These are phyloP conservation scores for Tagetes erecta DNA, from an alignment of 129 eudicot species.

Conservation along the genomic window DNA sequence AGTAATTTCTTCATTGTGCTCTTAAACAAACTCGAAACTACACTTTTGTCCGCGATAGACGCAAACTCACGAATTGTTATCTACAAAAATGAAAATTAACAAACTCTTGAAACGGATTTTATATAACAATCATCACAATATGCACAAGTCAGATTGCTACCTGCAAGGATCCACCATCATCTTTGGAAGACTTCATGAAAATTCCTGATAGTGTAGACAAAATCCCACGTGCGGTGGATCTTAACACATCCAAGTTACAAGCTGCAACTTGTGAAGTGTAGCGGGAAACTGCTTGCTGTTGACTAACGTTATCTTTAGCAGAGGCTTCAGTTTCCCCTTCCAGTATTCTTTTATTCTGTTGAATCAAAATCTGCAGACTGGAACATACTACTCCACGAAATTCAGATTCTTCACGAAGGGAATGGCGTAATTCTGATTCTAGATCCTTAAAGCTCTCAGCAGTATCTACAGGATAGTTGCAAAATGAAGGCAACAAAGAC, in stretches of 20 bases:
- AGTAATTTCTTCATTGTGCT: conserved; percentile 65
- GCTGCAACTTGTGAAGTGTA: conserved; percentile 64
- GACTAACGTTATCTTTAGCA: conserved; percentile 38
- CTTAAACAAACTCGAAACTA: conserved; percentile 54
- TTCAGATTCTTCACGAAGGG: conserved; percentile 68
- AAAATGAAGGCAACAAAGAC: conserved; percentile 90
- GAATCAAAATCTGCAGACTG: conserved; percentile 78
- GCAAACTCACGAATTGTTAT: conserved; percentile 69
- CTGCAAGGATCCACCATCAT: conserved; percentile 79
- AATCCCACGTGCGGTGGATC: conserved; percentile 63
- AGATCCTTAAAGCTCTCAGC: conserved; percentile 73
- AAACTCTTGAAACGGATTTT: neutral
- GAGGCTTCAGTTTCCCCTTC: conserved; percentile 44
- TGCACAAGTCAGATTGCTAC: conserved; percentile 32
- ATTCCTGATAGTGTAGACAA: conserved; percentile 58
- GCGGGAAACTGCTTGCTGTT: conserved; percentile 49
- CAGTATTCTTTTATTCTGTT: conserved; percentile 66
- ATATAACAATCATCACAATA: neutral
- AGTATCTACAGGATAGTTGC: conserved; percentile 86
- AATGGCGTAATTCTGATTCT: conserved; percentile 51
- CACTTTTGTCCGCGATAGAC: conserved; percentile 66
- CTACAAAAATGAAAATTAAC: conserved; percentile 40
- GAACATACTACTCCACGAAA: conserved; percentile 86
- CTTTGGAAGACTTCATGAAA: conserved; percentile 61
- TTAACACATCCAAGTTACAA: conserved; percentile 57